Base-by-base conservation (phyloP, 2,329 filamentous ascomycete genomes). In the Periglandula ipomoeae region DNA sequence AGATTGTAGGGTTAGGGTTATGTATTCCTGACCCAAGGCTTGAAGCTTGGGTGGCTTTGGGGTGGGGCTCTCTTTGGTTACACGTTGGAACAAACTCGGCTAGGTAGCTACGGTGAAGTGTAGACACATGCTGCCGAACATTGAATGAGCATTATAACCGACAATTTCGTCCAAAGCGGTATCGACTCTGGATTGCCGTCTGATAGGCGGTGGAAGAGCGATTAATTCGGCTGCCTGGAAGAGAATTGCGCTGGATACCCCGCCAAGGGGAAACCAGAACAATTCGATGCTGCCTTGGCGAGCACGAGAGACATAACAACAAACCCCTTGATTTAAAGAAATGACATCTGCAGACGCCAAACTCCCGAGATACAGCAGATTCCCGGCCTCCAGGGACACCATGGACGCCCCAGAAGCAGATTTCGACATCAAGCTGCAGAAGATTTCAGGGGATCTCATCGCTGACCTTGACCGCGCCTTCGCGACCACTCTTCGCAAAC, bases 321-420 rank as follows among this genome's bases (percentile, higher is more conserved):
- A 9, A 32, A 11, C 7, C 10, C 7, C 10, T 9, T 13, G 3
- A 32, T 32, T 11, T 32, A 9, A 8, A 32, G 9, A 11, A 27
- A 11, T 11, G n/a, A n/a, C n/a, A n/a, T n/a, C n/a, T n/a, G n/a
- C n/a, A n/a, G n/a, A n/a, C n/a, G n/a, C n/a, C n/a, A n/a, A n/a
- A n/a, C n/a, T n/a, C n/a, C n/a, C n/a, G n/a, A n/a, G n/a, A n/a
- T n/a, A n/a, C n/a, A n/a, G n/a, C n/a, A n/a, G n/a, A n/a, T n/a
- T n/a, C n/a, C n/a, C n/a, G n/a, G n/a, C n/a, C 27, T 32, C 9
- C 3, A 9, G 22, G 7, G 7, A n/a, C 24, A 24, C 8, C 5
- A 84, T 84, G 80, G 81, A 85, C 54, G 78, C 71, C 17, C 63
- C 73, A 30, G 80, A 83, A 39, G 70, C 75, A 26, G 82, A 85